Percentiles rank a stretch among this genome's conserved stretches.
Evolutionary conservation across 2,329 filamentous ascomycete genomes (phyloP).

Genomic region (Ophiocordyceps australis): DNA sequence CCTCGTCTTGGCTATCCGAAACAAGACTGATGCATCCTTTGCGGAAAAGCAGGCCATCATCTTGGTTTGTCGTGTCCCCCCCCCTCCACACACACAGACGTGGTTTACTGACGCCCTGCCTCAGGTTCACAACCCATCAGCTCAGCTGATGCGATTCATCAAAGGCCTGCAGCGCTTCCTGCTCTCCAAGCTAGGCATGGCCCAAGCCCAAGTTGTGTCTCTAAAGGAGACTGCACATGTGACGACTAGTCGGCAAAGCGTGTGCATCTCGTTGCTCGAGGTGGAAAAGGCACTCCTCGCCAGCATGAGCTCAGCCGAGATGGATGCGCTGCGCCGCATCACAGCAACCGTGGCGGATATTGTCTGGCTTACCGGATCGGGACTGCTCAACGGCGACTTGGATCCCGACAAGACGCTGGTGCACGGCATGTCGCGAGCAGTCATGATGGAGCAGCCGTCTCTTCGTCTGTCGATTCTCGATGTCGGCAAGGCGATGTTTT

Average conservation of each 20-base stretch:
- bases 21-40: neutral
- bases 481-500: neutral
- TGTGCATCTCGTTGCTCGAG: neutral
- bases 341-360: neutral
- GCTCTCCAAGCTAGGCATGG: neutral
- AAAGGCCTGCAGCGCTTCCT: neutral
- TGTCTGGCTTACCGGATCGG: neutral
- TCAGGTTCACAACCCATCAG: neutral
- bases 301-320: constrained; percentile 1
- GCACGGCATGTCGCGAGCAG: neutral
- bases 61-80: neutral
- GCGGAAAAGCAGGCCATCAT: neutral
- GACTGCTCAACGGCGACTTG: neutral
- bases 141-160: neutral
- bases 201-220: neutral
- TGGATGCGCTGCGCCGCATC: neutral
- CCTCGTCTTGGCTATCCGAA: neutral
- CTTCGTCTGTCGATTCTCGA: neutral
- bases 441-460: neutral
- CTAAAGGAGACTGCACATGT: neutral
- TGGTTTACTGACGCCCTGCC: neutral
- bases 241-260: neutral
- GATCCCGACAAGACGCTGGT: neutral
- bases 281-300: neutral
- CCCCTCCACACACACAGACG: too few relatives aligned